phyloP scores from a whole-genome alignment of 768 basidiomycete genomes.

The Suillus sp. region DNA sequence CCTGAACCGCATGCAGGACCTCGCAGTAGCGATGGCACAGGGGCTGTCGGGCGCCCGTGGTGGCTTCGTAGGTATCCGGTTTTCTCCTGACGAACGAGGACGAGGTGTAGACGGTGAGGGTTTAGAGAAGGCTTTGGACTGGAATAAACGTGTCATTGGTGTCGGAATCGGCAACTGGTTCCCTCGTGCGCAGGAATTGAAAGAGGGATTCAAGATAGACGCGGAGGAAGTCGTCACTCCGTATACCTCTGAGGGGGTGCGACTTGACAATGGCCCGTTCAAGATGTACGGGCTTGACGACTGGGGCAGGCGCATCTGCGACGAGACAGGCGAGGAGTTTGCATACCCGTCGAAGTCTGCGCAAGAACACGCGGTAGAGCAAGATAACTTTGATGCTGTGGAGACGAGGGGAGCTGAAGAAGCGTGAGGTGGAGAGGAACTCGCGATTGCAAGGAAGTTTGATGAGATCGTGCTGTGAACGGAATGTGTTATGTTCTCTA shows the following conservation, averaged over 20 bases:
- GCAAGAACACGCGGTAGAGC: conserved; percentile 5
- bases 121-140: conserved; percentile 33
- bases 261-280: conserved; percentile 13
- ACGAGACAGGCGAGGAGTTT: conserved; percentile 17
- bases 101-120: conserved; percentile 42
- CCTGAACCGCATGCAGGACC: conserved; percentile 34
- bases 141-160: conserved; percentile 34
- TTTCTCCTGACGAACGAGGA: conserved; percentile 31
- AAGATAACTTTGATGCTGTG: conserved; percentile 26
- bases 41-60: conserved; percentile 39
- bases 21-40: conserved; percentile 32
- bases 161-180: conserved; percentile 41
- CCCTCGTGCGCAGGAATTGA: conserved; percentile 24
- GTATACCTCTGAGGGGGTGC: neutral
- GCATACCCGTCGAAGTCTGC: conserved; percentile 36
- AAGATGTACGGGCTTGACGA: conserved; percentile 32
- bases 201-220: conserved; percentile 19
- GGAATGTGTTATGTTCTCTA: neutral
- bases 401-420: neutral
- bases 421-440: conserved; percentile 4
- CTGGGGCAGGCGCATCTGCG: conserved; percentile 25
- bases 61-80: conserved; percentile 41
- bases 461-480: neutral
- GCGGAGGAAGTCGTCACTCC: conserved; percentile 21
- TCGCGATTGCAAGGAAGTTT: neutral